Percentiles rank a stretch among this genome's conserved stretches.
Conservation (phyloP, 768 basidiomycete species). For the Leucosporidium yakuticum region DNA sequence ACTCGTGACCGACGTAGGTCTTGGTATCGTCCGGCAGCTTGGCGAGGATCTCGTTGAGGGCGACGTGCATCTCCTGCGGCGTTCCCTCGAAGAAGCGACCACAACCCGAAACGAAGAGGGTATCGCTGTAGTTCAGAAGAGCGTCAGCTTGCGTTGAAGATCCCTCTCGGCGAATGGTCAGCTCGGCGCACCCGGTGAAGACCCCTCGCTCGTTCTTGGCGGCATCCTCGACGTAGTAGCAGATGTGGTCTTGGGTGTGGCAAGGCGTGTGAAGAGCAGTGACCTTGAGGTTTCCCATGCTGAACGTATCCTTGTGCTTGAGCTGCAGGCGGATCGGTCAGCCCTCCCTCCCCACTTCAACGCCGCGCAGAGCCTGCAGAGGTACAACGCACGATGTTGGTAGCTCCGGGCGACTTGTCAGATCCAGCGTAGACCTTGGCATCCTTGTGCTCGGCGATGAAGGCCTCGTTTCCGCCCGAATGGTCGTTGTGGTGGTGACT, state of each 20-base stretch:
- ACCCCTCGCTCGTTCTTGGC: constrained; percentile 62
- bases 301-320: constrained; percentile 74
- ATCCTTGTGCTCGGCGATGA: constrained; percentile 47
- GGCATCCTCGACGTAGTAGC: constrained; percentile 65
- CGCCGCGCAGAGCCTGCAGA: not conserved
- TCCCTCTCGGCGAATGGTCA: not conserved
- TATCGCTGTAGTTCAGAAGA: constrained; percentile 43
- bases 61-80: constrained; percentile 61
- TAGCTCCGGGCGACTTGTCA: constrained; percentile 58
- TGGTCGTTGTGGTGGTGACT: constrained; percentile 18
- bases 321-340: constrained; percentile 42
- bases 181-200: constrained; percentile 64
- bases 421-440: constrained; percentile 77
- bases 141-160: not conserved
- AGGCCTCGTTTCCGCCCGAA: constrained; percentile 32
- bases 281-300: constrained; percentile 50
- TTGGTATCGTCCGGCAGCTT: constrained; percentile 71
- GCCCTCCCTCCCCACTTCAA: not conserved
- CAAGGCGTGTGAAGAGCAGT: constrained; percentile 47
- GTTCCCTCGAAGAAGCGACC: constrained; percentile 87
- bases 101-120: constrained; percentile 55
- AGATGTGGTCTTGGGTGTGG: constrained; percentile 95
- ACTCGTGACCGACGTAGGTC: constrained; percentile 87
- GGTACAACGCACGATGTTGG: constrained; percentile 49
- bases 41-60: constrained; percentile 60